phyloP scores from a whole-genome alignment of 805 yeast genomes.

The Monosporozyma solicola region DNA sequence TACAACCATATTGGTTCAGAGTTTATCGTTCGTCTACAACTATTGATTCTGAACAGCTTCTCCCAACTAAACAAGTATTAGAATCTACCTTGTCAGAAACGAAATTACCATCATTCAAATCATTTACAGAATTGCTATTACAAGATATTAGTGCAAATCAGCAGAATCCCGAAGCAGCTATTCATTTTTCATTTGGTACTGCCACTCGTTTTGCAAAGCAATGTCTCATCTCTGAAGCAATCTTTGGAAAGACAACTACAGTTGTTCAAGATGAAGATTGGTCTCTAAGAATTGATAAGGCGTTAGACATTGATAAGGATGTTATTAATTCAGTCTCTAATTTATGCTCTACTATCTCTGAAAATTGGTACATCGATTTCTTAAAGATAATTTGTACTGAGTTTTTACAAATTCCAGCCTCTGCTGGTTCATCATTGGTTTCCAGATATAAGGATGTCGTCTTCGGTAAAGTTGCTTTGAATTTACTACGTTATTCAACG shows the following conservation, averaged over 20 bases:
- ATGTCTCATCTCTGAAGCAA: conserved; percentile 57
- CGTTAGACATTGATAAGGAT: conserved; percentile 49
- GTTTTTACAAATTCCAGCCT: conserved; percentile 14
- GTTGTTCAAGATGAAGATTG: conserved; percentile 66
- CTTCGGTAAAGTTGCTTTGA: conserved; percentile 31
- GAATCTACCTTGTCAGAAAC: conserved; percentile 31
- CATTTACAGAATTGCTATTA: conserved; percentile 30
- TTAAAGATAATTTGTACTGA: conserved; percentile 34
- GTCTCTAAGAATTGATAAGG: conserved; percentile 59
- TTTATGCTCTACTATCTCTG: conserved; percentile 7
- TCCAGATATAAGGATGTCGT: conserved; percentile 20
- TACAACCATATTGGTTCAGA: conserved; percentile 76
- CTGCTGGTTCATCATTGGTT: conserved; percentile 10
- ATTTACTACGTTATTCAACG: conserved; percentile 18
- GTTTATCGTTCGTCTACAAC: conserved; percentile 40
- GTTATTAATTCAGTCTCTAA: conserved; percentile 34
- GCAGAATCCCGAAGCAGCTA: conserved; percentile 19
- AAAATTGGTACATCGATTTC: conserved; percentile 20
- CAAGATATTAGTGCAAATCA: conserved; percentile 19
- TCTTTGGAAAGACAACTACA: conserved; percentile 42
- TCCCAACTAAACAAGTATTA: conserved; percentile 35
- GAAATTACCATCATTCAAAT: conserved; percentile 47
- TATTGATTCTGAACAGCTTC: conserved; percentile 12
- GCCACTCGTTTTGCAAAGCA: conserved; percentile 49
- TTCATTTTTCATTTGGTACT: conserved; percentile 30